phyloP scores from a whole-genome alignment of 2,329 filamentous ascomycete genomes.

The Aureobasidium sp. region DNA sequence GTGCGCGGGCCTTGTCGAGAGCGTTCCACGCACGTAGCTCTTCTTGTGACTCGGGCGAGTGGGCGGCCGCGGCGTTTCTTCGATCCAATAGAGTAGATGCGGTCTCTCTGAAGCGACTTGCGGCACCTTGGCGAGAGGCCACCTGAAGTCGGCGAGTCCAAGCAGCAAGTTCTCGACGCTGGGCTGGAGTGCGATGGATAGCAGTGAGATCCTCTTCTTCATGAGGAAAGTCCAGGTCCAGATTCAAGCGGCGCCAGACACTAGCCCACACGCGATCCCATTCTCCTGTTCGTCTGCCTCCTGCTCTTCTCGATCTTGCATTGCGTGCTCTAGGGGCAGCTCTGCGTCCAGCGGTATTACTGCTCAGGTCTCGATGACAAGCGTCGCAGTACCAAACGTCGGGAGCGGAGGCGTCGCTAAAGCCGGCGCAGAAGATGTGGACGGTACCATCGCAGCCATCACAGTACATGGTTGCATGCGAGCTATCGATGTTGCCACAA shows the following conservation, averaged over 20 bases:
- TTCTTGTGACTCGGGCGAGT: conserved; percentile 53
- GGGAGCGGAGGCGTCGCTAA: conserved; percentile 49
- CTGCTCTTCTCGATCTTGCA: conserved; percentile 14
- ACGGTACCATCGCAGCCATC: conserved; percentile 85
- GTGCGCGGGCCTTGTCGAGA: conserved; percentile 75
- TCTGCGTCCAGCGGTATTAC: conserved; percentile 12
- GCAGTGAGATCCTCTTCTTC: conserved; percentile 53
- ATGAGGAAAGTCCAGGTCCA: conserved; percentile 82
- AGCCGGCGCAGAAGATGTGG: conserved; percentile 83
- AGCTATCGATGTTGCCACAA: conserved; percentile 72
- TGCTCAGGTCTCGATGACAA: conserved; percentile 51
- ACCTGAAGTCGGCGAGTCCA: conserved; percentile 83
- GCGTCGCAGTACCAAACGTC: conserved; percentile 79
- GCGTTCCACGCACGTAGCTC: conserved; percentile 84
- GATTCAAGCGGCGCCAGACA: conserved; percentile 69
- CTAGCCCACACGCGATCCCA: conserved; percentile 83
- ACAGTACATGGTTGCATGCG: conserved; percentile 80
- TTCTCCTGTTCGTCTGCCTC: conserved; percentile 32
- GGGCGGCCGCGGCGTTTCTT: conserved; percentile 25
- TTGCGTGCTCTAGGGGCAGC: background rate
- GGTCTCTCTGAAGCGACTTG: conserved; percentile 44
- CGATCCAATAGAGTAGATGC: conserved; percentile 53
- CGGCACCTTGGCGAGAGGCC: conserved; percentile 70
- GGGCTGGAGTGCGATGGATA: conserved; percentile 46
- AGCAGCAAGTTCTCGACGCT: conserved; percentile 54